Conservation (phyloP, 164 flowering plant species). For the Vitis riparia region DNA sequence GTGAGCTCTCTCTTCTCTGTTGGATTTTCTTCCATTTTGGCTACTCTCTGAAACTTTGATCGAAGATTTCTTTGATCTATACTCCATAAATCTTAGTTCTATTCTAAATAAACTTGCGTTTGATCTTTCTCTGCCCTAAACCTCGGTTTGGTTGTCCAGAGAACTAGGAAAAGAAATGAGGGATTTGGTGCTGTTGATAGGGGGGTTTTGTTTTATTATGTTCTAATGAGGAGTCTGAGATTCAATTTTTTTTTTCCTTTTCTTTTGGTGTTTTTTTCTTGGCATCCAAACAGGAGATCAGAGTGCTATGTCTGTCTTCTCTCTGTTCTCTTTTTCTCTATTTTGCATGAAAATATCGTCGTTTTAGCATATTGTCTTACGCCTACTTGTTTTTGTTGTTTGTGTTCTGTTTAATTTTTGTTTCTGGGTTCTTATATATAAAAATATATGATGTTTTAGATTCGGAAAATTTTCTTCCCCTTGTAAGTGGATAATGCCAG, state of each 20-base stretch:
- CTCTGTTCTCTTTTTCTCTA: neutral
- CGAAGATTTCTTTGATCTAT: neutral
- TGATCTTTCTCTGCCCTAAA: neutral
- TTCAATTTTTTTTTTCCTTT: neutral
- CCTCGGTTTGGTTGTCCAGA: neutral
- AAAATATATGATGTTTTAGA: too few species aligned
- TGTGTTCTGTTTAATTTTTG: too few species aligned
- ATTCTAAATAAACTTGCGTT: too few species aligned
- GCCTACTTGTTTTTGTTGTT: neutral
- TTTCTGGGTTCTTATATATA: too few species aligned
- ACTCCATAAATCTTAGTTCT: neutral
- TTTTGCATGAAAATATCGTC: neutral
- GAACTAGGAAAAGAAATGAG: neutral
- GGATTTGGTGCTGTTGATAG: neutral
- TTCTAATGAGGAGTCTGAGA: neutral
- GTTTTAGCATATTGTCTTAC: neutral
- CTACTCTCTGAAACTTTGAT: too few species aligned
- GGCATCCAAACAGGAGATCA: neutral
- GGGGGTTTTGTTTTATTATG: neutral
- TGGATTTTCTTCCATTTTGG: neutral
- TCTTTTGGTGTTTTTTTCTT: neutral
- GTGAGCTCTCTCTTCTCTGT: constrained; percentile 8
- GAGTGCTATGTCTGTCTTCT: too few species aligned
- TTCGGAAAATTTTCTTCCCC: too few species aligned
- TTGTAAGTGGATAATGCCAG: too few species aligned